Evolutionary conservation across 345 rosid genomes (phyloP).

Genomic region (Salix suchowensis): DNA sequence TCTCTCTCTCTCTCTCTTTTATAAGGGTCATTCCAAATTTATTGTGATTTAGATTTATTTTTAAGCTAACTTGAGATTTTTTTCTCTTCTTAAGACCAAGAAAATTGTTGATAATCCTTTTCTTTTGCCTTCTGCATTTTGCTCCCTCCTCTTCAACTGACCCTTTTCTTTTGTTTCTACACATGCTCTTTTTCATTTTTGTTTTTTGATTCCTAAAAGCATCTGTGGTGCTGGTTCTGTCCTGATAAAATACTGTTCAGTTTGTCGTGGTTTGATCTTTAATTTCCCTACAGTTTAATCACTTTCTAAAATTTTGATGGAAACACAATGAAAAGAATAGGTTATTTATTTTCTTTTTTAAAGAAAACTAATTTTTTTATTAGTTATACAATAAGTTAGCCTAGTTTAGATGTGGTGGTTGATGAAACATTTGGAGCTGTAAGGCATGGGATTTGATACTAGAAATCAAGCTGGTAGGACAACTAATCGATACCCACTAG

Average conservation of each 20-base stretch:
- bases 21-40: not conserved
- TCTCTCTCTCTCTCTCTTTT: not conserved
- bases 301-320: not conserved
- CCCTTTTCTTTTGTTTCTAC: not conserved
- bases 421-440: not conserved
- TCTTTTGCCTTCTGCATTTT: not conserved
- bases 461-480: not conserved
- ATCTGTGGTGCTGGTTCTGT: not conserved
- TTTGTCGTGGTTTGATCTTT: not conserved
- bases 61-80: not conserved
- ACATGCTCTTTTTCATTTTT: not conserved
- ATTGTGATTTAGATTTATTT: not conserved
- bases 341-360: not conserved
- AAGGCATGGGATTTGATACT: not conserved
- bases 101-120: not conserved
- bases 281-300: not conserved
- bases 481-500: not conserved
- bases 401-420: constrained; percentile 2
- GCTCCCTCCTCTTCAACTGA: not conserved
- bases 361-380: not conserved
- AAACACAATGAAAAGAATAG: not conserved
- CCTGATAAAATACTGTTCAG: not conserved
- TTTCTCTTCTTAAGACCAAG: not conserved
- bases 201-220: not conserved
- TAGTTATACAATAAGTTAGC: not conserved